A percentile compares a stretch with the other conserved stretches of the same genome.
Evolutionary conservation across 495 filamentous ascomycete species (phyloP).

Genomic region (Daldinia concentrica): DNA sequence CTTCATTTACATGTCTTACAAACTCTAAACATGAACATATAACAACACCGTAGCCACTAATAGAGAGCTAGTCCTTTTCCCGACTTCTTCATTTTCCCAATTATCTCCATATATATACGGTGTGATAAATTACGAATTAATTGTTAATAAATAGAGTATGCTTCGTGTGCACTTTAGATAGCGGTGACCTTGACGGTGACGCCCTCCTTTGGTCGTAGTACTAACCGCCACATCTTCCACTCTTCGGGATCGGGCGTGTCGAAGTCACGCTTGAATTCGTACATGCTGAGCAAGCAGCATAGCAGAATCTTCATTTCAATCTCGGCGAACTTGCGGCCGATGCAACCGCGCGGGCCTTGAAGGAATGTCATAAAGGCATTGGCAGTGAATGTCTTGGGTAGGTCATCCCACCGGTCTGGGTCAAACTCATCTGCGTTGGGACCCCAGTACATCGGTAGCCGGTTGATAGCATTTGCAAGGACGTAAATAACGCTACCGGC

Average conservation of each 20-base stretch:
- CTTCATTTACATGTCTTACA: background rate
- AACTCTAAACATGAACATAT: background rate
- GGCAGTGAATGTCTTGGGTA: conserved; percentile 45
- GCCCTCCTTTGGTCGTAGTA: conserved; percentile 60
- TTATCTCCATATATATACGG: conserved; percentile 11
- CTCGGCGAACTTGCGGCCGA: conserved; percentile 55
- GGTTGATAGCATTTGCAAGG: conserved; percentile 52
- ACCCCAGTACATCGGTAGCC: conserved; percentile 51
- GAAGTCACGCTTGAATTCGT: conserved; percentile 50
- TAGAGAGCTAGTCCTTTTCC: background rate
- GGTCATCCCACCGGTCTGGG: conserved; percentile 52
- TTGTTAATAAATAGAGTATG: background rate
- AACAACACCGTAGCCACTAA: background rate
- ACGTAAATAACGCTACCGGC: conserved; percentile 49
- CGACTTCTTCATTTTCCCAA: background rate
- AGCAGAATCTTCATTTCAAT: conserved; percentile 54
- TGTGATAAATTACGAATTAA: conserved; percentile 10
- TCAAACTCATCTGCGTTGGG: conserved; percentile 49
- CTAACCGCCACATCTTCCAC: conserved; percentile 65
- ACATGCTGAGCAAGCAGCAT: conserved; percentile 49
- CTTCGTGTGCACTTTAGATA: conserved; percentile 12
- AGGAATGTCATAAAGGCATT: conserved; percentile 54
- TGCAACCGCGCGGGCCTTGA: conserved; percentile 51
- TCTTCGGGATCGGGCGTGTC: conserved; percentile 57
- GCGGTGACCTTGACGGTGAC: conserved; percentile 54